Conservation (phyloP, 2,329 filamentous ascomycete genomes). For the Talaromyces funiculosus region DNA sequence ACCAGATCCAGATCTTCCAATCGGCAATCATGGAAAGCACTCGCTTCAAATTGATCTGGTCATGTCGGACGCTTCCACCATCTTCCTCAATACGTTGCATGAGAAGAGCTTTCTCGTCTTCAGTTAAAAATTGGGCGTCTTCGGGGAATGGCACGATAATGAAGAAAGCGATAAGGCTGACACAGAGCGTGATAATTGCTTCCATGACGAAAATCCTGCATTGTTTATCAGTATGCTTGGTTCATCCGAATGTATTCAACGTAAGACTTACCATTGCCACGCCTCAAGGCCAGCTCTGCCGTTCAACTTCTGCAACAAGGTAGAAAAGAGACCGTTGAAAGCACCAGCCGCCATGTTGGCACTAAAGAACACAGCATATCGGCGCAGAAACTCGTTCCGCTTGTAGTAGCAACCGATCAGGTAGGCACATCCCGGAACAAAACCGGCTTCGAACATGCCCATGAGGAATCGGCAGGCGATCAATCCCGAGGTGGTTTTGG, state of each 20-base stretch:
- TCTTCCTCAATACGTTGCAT: slow-evolving; percentile 15
- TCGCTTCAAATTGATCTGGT: slow-evolving; percentile 13
- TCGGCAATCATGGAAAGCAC: slow-evolving; percentile 16
- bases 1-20: slow-evolving; percentile 24
- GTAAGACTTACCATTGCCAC: slow-evolving; percentile 25
- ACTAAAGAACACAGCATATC: slow-evolving; percentile 38
- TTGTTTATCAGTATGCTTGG: background rate
- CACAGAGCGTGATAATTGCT: slow-evolving; percentile 22
- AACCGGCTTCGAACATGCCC: slow-evolving; percentile 38
- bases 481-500: slow-evolving; percentile 3
- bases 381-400: slow-evolving; percentile 39
- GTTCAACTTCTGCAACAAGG: slow-evolving; percentile 29
- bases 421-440: slow-evolving; percentile 31
- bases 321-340: slow-evolving; percentile 39
- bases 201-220: slow-evolving; percentile 25
- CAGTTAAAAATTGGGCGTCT: slow-evolving; percentile 15
- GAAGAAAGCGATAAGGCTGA: slow-evolving; percentile 15
- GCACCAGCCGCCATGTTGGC: slow-evolving; percentile 38
- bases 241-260: background rate
- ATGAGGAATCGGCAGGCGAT: slow-evolving; percentile 27
- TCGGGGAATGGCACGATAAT: slow-evolving; percentile 18
- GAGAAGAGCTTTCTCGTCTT: slow-evolving; percentile 15
- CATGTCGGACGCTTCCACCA: slow-evolving; percentile 15
- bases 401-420: slow-evolving; percentile 39
- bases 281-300: slow-evolving; percentile 25